Conservation (phyloP, 2,329 filamentous ascomycete genomes). For the Talaromyces sp. region DNA sequence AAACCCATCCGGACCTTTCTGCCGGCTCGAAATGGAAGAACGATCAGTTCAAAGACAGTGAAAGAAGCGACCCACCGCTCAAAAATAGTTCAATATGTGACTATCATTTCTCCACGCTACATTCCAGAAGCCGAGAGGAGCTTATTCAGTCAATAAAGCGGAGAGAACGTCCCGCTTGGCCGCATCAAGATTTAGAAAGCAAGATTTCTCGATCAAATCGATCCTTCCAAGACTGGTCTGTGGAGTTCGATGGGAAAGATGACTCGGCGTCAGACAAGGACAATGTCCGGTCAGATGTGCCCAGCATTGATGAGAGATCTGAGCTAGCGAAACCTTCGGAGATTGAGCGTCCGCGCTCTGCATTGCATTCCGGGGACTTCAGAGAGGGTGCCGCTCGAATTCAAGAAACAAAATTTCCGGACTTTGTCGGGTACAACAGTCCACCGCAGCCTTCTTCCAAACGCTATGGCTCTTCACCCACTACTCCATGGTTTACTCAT, state of each 20-base stretch:
- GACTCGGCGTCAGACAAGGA: slow-evolving; percentile 15
- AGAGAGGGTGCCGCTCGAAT: slow-evolving; percentile 39
- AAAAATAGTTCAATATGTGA: slow-evolving; percentile 17
- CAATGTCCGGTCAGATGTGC: slow-evolving; percentile 31
- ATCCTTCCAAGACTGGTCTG: slow-evolving; percentile 37
- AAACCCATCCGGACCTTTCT: slow-evolving; percentile 14
- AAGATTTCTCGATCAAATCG: slow-evolving; percentile 32
- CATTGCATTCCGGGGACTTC: slow-evolving; percentile 60
- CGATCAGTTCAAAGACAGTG: slow-evolving; percentile 13
- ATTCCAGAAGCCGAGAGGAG: slow-evolving; percentile 59
- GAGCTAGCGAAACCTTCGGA: slow-evolving; percentile 53
- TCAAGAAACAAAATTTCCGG: slow-evolving; percentile 15
- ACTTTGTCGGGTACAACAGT: slow-evolving; percentile 22
- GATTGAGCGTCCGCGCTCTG: slow-evolving; percentile 78
- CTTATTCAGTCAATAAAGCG: slow-evolving; percentile 81
- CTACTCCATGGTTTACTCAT: slow-evolving; percentile 51
- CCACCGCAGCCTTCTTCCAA: slow-evolving; percentile 14
- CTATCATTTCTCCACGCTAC: slow-evolving; percentile 19
- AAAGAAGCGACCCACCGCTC: slow-evolving; percentile 16
- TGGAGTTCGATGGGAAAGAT: slow-evolving; percentile 11
- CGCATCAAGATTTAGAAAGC: slow-evolving; percentile 56
- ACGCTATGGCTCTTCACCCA: slow-evolving; percentile 46
- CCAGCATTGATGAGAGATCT: slow-evolving; percentile 33
- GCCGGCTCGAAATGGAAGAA: slow-evolving; percentile 15
- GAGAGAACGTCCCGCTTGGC: slow-evolving; percentile 70